Evolutionary conservation across 805 yeast species (phyloP).

Genomic region (Schwanniomyces yamadae): DNA sequence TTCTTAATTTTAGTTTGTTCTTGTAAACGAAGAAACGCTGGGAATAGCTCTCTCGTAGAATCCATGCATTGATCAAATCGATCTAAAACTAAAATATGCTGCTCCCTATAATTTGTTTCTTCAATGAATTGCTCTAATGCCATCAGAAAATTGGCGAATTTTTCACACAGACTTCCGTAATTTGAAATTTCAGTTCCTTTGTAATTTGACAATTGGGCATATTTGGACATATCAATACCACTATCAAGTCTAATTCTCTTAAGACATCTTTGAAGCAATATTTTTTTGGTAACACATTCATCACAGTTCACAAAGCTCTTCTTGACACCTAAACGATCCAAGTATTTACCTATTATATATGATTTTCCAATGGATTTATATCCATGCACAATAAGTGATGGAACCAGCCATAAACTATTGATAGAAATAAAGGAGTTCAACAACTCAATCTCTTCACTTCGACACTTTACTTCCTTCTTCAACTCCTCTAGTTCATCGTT

Average conservation of each 20-base stretch:
- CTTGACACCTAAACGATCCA: slow-evolving; percentile 25
- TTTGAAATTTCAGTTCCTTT: slow-evolving; percentile 26
- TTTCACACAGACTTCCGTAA: slow-evolving; percentile 37
- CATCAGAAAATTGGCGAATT: slow-evolving; percentile 38
- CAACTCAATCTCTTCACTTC: slow-evolving; percentile 35
- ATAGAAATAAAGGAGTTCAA: slow-evolving; percentile 34
- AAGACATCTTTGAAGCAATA: slow-evolving; percentile 42
- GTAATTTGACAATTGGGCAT: slow-evolving; percentile 20
- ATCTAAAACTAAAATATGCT: slow-evolving; percentile 48
- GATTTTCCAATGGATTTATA: slow-evolving; percentile 51
- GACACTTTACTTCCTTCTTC: slow-evolving; percentile 20
- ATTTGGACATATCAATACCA: slow-evolving; percentile 22
- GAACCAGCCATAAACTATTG: slow-evolving; percentile 25
- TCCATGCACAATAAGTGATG: slow-evolving; percentile 47
- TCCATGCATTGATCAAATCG: slow-evolving; percentile 48
- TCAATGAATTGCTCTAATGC: slow-evolving; percentile 39
- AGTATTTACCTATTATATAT: slow-evolving; percentile 30
- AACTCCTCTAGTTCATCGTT: slow-evolving; percentile 1
- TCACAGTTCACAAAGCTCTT: slow-evolving; percentile 43
- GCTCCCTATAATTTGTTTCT: slow-evolving; percentile 27
- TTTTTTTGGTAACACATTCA: slow-evolving; percentile 40
- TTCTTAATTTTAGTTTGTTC: slow-evolving; percentile 37
- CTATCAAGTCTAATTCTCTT: slow-evolving; percentile 37
- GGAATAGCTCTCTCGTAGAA: slow-evolving; percentile 36
- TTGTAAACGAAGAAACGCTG: slow-evolving; percentile 41